phyloP scores from a whole-genome alignment of 768 basidiomycete genomes.

The Calvatia gigantea region DNA sequence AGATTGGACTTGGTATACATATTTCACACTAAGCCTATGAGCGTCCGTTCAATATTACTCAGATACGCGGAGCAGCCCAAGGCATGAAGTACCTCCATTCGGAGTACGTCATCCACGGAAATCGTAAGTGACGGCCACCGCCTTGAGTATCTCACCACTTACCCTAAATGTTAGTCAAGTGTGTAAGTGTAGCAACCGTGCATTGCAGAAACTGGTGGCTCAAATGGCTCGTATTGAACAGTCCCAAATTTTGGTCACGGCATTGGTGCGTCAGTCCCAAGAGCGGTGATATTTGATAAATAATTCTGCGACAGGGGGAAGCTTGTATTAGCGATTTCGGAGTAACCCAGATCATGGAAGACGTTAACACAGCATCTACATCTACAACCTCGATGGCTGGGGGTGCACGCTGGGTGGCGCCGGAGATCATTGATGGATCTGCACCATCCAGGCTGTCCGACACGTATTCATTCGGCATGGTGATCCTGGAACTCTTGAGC shows the following conservation, averaged over 20 bases:
- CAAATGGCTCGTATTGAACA: background rate
- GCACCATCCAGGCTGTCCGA: constrained; percentile 46
- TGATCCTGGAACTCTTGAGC: constrained; percentile 55
- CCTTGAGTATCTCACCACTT: background rate
- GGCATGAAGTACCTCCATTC: background rate
- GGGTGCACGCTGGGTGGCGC: constrained; percentile 58
- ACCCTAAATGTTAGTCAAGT: background rate
- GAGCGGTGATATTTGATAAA: background rate
- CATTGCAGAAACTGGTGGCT: background rate
- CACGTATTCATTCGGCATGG: constrained; percentile 59
- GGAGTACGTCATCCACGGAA: background rate
- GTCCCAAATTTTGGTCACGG: background rate
- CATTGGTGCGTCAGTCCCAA: background rate
- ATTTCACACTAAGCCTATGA: background rate
- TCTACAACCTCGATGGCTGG: constrained; percentile 37
- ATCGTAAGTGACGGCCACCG: background rate
- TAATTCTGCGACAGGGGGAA: background rate
- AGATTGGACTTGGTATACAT: background rate
- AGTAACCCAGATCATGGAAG: background rate
- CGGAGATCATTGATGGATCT: constrained; percentile 48
- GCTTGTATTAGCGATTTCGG: background rate
- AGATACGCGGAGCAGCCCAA: background rate
- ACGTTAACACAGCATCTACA: background rate
- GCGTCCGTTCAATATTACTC: background rate
- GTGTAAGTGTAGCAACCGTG: background rate